Conservation (phyloP, 2,329 filamentous ascomycete genomes). For the Polytolypa hystricis region DNA sequence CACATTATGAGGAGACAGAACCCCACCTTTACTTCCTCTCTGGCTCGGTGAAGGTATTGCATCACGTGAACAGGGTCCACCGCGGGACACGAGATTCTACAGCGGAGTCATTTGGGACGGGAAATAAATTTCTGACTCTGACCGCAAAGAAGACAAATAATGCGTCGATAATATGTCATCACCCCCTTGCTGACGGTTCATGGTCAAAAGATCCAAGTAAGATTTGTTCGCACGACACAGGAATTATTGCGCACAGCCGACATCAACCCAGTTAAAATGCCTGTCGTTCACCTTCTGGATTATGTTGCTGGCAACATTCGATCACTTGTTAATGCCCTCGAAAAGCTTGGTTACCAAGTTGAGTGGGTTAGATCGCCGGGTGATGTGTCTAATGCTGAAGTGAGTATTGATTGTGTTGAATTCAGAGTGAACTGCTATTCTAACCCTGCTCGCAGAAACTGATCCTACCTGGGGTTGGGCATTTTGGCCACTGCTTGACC, state of each 20-base stretch:
- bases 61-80: no score
- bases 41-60: no score
- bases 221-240: no score
- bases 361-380: slow-evolving; percentile 82
- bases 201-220: neutral
- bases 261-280: no score
- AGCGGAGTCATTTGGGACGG: no score
- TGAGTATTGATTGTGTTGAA: slow-evolving; percentile 33
- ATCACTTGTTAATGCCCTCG: slow-evolving; percentile 93
- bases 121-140: no score
- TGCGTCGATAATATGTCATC: neutral
- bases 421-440: neutral
- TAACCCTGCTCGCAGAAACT: slow-evolving; percentile 54
- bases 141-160: no score
- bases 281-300: slow-evolving; percentile 49
- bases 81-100: no score
- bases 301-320: slow-evolving; percentile 96
- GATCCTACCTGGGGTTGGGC: slow-evolving; percentile 90
- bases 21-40: no score
- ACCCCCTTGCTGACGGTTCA: neutral
- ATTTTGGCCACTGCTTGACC: slow-evolving; percentile 90
- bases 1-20: no score
- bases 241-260: no score
- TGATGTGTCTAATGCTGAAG: slow-evolving; percentile 76
- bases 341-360: slow-evolving; percentile 85